Evolutionary conservation across 495 filamentous ascomycete species (phyloP).

Genomic region (Aspergillus campestris): DNA sequence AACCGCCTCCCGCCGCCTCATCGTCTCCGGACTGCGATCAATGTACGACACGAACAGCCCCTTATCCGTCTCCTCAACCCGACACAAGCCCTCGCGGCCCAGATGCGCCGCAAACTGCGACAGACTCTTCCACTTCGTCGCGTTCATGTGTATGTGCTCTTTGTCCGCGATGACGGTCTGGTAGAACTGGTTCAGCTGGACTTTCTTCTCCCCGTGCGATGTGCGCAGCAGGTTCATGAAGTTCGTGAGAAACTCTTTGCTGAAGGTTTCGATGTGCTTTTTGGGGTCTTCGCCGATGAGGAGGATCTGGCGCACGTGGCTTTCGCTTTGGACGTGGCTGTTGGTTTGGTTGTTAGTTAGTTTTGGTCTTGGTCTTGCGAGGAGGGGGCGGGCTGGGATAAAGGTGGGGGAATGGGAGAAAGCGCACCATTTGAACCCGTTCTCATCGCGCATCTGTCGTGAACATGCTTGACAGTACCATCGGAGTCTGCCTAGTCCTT

Average conservation of each 20-base stretch:
- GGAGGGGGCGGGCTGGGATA: neutral
- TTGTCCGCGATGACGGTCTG: constrained; percentile 56
- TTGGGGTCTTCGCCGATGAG: constrained; percentile 76
- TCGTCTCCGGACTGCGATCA: constrained; percentile 77
- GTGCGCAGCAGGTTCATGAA: constrained; percentile 71
- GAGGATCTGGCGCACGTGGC: constrained; percentile 78
- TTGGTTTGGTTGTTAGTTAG: neutral
- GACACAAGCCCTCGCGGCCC: constrained; percentile 73
- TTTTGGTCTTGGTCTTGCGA: no score
- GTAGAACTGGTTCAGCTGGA: constrained; percentile 87
- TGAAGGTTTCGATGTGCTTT: constrained; percentile 69
- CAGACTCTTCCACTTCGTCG: constrained; percentile 75
- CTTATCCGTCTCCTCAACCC: constrained; percentile 84
- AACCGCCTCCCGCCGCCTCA: constrained; percentile 70
- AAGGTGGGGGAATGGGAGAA: neutral
- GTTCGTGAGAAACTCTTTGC: constrained; percentile 65
- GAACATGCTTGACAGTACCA: constrained; percentile 60
- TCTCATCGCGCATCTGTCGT: constrained; percentile 44
- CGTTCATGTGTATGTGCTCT: constrained; percentile 82
- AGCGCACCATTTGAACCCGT: constrained; percentile 44
- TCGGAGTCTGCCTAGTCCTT: constrained; percentile 75
- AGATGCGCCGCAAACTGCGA: constrained; percentile 84
- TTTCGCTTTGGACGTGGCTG: constrained; percentile 66
- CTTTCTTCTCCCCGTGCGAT: constrained; percentile 74
- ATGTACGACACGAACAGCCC: constrained; percentile 81